Evolutionary conservation across 345 rosid genomes (phyloP).

Genomic region (Rubroshorea leprosula): DNA sequence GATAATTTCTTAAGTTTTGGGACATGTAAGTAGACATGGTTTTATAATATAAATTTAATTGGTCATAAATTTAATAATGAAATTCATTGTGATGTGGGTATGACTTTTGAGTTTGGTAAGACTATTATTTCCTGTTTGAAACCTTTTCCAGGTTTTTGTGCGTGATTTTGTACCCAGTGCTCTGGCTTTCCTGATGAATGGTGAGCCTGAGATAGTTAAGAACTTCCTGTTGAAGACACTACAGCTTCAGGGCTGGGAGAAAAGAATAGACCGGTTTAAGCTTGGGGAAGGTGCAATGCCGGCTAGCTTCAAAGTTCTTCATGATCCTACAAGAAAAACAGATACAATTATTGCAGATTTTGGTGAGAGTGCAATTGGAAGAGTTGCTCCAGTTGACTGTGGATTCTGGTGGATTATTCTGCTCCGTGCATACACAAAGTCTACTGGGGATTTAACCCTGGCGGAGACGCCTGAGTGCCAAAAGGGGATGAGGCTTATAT

Average conservation of each 20-base stretch:
- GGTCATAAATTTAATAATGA: not conserved
- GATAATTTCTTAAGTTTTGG: not conserved
- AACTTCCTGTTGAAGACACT: constrained; percentile 66
- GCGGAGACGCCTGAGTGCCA: constrained; percentile 70
- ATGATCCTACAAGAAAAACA: constrained; percentile 52
- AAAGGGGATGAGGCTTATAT: constrained; percentile 77
- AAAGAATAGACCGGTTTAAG: constrained; percentile 58
- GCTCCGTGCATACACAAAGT: constrained; percentile 75
- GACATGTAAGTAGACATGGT: not conserved
- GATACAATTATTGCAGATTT: constrained; percentile 72
- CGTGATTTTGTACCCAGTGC: constrained; percentile 86
- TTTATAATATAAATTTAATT: too few relatives aligned
- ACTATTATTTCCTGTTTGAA: not conserved
- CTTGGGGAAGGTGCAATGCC: constrained; percentile 88
- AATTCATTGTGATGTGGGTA: constrained; percentile 7
- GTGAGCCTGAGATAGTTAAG: constrained; percentile 70
- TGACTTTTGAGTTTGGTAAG: constrained; percentile 1
- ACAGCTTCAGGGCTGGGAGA: constrained; percentile 68
- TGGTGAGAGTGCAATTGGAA: constrained; percentile 81
- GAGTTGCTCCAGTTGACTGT: constrained; percentile 84
- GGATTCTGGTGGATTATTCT: constrained; percentile 94
- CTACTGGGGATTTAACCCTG: constrained; percentile 59
- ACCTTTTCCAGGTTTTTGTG: constrained; percentile 53
- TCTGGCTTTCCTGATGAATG: constrained; percentile 72
- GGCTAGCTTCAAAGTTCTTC: constrained; percentile 79